Conservation (phyloP, 768 basidiomycete species). For the Ramaria rubella region DNA sequence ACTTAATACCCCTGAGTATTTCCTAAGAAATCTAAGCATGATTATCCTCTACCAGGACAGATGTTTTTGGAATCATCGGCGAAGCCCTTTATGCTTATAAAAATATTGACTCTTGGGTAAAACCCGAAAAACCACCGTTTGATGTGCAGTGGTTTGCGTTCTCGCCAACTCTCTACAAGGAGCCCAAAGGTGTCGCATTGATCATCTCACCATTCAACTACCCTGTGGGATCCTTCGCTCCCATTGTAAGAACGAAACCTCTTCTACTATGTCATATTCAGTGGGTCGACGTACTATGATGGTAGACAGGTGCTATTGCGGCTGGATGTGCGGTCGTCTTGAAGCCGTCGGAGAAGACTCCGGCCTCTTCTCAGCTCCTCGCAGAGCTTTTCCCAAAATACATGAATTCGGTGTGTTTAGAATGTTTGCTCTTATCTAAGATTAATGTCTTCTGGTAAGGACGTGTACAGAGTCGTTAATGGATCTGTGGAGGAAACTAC, state of each 20-base stretch:
- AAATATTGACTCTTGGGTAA: slow-evolving; percentile 69
- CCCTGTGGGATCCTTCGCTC: slow-evolving; percentile 43
- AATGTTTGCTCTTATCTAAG: no score
- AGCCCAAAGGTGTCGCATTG: slow-evolving; percentile 68
- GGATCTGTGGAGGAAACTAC: slow-evolving; percentile 15
- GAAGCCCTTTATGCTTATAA: slow-evolving; percentile 43
- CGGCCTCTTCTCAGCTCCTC: slow-evolving; percentile 18
- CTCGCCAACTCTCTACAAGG: slow-evolving; percentile 60
- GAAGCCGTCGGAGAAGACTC: slow-evolving; percentile 28
- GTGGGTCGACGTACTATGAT: not conserved
- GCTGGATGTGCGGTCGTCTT: slow-evolving; percentile 26
- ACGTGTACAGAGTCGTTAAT: slow-evolving; percentile 13
- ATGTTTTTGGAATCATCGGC: slow-evolving; percentile 4
- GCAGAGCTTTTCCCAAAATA: slow-evolving; percentile 25
- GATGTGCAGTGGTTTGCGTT: slow-evolving; percentile 43
- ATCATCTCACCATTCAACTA: slow-evolving; percentile 52
- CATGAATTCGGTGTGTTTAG: slow-evolving; percentile 22
- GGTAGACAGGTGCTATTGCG: slow-evolving; percentile 27
- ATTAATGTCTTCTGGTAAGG: no score
- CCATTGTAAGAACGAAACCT: slow-evolving; percentile 45
- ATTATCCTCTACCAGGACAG: not conserved
- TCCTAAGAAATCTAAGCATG: slow-evolving; percentile 26
- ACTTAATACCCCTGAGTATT: slow-evolving; percentile 19
- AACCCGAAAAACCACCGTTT: slow-evolving; percentile 49
- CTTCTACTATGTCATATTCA: slow-evolving; percentile 7